Conservation (phyloP, 345 rosid genomes). For the Noccaea caerulescens region DNA sequence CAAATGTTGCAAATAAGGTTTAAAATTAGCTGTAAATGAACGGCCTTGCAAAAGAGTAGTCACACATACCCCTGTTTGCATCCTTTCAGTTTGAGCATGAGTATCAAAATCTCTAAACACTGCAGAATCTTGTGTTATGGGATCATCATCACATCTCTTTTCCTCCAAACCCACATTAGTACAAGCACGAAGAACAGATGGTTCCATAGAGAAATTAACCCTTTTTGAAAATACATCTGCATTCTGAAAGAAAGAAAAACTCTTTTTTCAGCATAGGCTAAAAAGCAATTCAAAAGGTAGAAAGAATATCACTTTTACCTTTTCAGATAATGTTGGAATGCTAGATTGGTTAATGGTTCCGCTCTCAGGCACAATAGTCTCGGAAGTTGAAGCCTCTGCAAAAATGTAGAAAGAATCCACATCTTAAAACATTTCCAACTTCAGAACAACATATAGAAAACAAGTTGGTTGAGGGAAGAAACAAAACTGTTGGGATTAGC, state of each 20-base stretch:
- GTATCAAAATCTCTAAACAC: slow-evolving; percentile 22
- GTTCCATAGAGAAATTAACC: not conserved
- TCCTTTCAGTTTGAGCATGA: slow-evolving; percentile 17
- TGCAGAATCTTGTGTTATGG: slow-evolving; percentile 29
- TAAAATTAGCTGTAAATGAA: slow-evolving; percentile 4
- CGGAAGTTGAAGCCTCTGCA: slow-evolving; percentile 31
- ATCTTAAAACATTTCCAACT: not conserved
- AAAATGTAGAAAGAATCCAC: not conserved
- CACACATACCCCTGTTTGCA: slow-evolving; percentile 26
- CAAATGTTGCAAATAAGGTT: slow-evolving; percentile 15
- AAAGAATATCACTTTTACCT: slow-evolving; percentile 10
- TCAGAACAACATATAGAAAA: not conserved
- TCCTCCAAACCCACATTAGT: not conserved
- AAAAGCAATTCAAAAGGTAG: slow-evolving; percentile 5
- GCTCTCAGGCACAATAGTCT: slow-evolving; percentile 21
- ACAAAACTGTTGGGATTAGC: slow-evolving; percentile 26
- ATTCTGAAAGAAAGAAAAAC: slow-evolving; percentile 29
- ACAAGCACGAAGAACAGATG: slow-evolving; percentile 32
- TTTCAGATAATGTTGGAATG: slow-evolving; percentile 16
- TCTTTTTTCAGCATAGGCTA: not conserved
- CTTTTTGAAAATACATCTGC: slow-evolving; percentile 20
- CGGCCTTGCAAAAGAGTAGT: not conserved
- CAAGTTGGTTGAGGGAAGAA: slow-evolving; percentile 17
- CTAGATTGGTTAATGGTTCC: slow-evolving; percentile 11
- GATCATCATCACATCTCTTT: slow-evolving; percentile 25